Conservation (phyloP, 2,329 filamentous ascomycete species). For the Chalaropsis ovoidea region DNA sequence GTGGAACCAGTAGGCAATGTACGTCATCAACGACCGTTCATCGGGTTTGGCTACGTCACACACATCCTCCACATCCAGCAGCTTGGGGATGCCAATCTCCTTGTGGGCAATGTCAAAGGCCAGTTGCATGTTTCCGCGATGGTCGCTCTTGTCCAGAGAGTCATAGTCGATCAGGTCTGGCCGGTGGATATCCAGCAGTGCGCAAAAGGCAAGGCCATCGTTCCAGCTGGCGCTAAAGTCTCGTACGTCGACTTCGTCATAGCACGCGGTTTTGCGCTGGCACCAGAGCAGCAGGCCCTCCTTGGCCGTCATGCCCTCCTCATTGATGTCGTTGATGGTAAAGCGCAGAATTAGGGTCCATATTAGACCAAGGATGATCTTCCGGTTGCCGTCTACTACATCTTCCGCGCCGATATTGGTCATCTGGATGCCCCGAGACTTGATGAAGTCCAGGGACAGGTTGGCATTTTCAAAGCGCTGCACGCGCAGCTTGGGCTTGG, state of each 20-base stretch:
- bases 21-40: slow-evolving; percentile 95
- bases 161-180: slow-evolving; percentile 97
- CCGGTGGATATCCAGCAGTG: slow-evolving; percentile 88
- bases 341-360: slow-evolving; percentile 98
- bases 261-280: slow-evolving; percentile 96
- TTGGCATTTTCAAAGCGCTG: slow-evolving; percentile 98
- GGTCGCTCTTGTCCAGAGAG: slow-evolving; percentile 82
- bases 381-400: slow-evolving; percentile 93
- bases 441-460: slow-evolving; percentile 87
- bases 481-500: slow-evolving; percentile 89
- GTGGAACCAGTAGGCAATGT: slow-evolving; percentile 99
- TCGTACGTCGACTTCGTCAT: slow-evolving; percentile 88
- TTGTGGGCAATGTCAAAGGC: slow-evolving; percentile 93
- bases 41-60: slow-evolving; percentile 94
- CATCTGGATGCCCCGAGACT: slow-evolving; percentile 82
- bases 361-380: slow-evolving; percentile 93
- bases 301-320: slow-evolving; percentile 94
- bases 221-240: slow-evolving; percentile 98
- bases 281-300: slow-evolving; percentile 94
- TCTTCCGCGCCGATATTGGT: slow-evolving; percentile 98
- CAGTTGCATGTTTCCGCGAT: slow-evolving; percentile 93
- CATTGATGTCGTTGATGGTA: slow-evolving; percentile 97
- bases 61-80: slow-evolving; percentile 95
- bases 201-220: slow-evolving; percentile 91
- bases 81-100: slow-evolving; percentile 91